Conservation (phyloP, 1,139 yeast genomes). For the Yamadazyma dendronema region DNA sequence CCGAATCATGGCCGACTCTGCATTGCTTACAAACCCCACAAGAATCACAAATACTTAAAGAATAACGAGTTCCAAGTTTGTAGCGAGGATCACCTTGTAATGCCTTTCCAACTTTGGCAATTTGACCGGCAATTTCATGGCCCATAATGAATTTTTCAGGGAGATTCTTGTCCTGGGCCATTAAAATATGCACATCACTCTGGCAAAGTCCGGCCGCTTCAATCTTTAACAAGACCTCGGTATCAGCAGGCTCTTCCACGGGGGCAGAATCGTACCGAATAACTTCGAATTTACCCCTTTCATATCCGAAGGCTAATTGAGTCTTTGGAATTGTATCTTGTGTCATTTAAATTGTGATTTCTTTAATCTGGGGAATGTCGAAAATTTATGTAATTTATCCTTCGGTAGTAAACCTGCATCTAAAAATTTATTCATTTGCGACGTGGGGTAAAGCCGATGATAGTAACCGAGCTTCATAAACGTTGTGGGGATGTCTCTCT, state of each 20-base stretch:
- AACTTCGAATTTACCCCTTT: constrained; percentile 19
- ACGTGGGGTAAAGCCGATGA: constrained; percentile 1
- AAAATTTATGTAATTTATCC: constrained; percentile 1
- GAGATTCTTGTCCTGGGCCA: constrained; percentile 21
- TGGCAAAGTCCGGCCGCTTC: constrained; percentile 55
- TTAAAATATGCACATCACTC: constrained; percentile 48
- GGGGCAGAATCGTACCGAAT: constrained; percentile 28
- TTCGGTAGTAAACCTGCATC: neutral
- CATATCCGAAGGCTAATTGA: constrained; percentile 28
- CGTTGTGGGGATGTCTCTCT: neutral
- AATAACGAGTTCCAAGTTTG: constrained; percentile 35
- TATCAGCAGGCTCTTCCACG: constrained; percentile 35
- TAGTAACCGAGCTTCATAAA: neutral
- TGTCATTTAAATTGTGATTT: constrained; percentile 5
- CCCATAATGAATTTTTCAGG: constrained; percentile 46
- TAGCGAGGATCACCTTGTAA: constrained; percentile 25
- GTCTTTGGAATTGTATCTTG: constrained; percentile 14
- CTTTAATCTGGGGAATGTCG: neutral
- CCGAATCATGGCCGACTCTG: constrained; percentile 42
- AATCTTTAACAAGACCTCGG: constrained; percentile 43
- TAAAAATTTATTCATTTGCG: neutral
- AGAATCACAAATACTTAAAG: constrained; percentile 34
- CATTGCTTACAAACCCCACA: constrained; percentile 48
- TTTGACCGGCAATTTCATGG: constrained; percentile 55
- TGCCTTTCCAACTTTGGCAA: constrained; percentile 39